A percentile compares a stretch with the other conserved stretches of the same genome.
Evolutionary conservation across 2,329 filamentous ascomycete genomes (phyloP).

Genomic region (Hymenoscyphus occultus): DNA sequence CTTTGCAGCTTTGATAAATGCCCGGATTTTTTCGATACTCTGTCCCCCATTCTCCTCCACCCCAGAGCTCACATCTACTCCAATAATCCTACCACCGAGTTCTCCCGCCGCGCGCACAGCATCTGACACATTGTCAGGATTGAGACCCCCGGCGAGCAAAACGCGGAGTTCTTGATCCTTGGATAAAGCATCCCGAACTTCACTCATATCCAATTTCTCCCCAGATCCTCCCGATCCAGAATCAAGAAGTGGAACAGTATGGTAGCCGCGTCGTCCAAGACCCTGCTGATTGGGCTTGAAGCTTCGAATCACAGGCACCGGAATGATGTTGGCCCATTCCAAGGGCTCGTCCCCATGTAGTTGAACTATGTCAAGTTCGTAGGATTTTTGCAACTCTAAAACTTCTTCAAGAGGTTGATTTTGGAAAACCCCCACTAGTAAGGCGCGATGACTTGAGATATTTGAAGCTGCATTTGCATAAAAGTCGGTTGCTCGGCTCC

Average conservation of each 20-base stretch:
- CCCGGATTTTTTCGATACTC: constrained; percentile 73
- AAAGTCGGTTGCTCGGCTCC: constrained; percentile 57
- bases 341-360: constrained; percentile 89
- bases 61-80: constrained; percentile 91
- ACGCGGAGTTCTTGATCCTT: constrained; percentile 69
- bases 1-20: constrained; percentile 76
- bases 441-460: constrained; percentile 57
- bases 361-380: constrained; percentile 84
- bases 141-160: constrained; percentile 81
- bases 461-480: constrained; percentile 57
- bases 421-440: constrained; percentile 91
- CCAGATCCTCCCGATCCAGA: constrained; percentile 82
- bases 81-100: constrained; percentile 62
- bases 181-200: constrained; percentile 64
- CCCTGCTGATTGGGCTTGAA: constrained; percentile 68
- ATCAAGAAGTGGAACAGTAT: constrained; percentile 80
- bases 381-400: constrained; percentile 70
- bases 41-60: constrained; percentile 84
- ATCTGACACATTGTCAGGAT: constrained; percentile 71
- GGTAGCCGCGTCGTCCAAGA: constrained; percentile 72
- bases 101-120: constrained; percentile 62
- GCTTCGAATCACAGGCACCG: constrained; percentile 84
- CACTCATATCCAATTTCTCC: constrained; percentile 67
- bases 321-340: constrained; percentile 86
- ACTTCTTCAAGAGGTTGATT: constrained; percentile 85